Percentiles rank a stretch among this genome's conserved stretches.
Conservation (phyloP, 2,329 filamentous ascomycete species). For the Calonectria pseudoturangicola region DNA sequence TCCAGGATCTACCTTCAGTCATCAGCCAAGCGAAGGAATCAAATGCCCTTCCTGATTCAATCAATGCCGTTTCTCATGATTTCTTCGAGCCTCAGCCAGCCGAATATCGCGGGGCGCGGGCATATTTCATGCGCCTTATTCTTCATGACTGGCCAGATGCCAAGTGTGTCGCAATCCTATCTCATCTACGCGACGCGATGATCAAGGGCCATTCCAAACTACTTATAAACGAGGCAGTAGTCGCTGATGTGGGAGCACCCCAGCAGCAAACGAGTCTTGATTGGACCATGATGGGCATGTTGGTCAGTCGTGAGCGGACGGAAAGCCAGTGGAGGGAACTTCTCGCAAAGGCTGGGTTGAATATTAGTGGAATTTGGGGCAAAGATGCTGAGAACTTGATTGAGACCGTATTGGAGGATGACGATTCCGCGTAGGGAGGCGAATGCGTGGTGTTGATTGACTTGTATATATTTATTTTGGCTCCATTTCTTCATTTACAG, state of each 20-base stretch:
- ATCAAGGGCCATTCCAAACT: slow-evolving; percentile 46
- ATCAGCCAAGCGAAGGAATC: slow-evolving; percentile 37
- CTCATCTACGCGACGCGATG: slow-evolving; percentile 45
- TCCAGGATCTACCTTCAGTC: slow-evolving; percentile 40
- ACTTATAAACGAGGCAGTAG: slow-evolving; percentile 45
- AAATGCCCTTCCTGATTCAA: slow-evolving; percentile 8
- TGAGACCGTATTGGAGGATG: slow-evolving; percentile 40
- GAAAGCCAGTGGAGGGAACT: slow-evolving; percentile 47
- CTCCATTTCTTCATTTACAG: too few relatives aligned
- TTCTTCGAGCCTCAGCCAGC: slow-evolving; percentile 52
- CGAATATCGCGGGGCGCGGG: slow-evolving; percentile 55
- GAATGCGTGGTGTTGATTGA: not conserved
- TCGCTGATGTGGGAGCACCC: slow-evolving; percentile 39
- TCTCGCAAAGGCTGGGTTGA: slow-evolving; percentile 37
- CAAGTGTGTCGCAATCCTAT: slow-evolving; percentile 57
- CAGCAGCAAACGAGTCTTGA: slow-evolving; percentile 55
- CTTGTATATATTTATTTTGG: not conserved
- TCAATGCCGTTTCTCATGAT: slow-evolving; percentile 46
- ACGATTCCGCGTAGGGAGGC: not conserved
- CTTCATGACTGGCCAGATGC: slow-evolving; percentile 69
- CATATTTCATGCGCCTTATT: slow-evolving; percentile 67
- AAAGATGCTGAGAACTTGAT: slow-evolving; percentile 39
- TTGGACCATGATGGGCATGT: slow-evolving; percentile 47
- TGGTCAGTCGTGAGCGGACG: slow-evolving; percentile 51
- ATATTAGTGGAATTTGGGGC: slow-evolving; percentile 40